Evolutionary conservation across 768 basidiomycete species (phyloP).

Genomic region (Boletus patriciae): DNA sequence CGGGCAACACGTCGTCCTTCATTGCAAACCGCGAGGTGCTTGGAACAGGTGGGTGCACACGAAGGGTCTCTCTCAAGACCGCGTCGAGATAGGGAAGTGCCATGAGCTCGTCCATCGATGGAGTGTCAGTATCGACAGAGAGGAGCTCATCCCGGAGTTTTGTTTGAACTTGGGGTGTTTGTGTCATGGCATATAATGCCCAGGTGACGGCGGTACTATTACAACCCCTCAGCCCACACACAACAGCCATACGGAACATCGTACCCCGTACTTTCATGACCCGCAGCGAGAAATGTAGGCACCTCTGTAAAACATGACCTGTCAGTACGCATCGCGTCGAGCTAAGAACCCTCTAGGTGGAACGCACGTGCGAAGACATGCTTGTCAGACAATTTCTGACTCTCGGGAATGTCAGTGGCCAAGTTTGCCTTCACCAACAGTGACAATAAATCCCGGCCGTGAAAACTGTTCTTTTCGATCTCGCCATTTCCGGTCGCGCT

Average conservation of each 20-base stretch:
- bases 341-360: neutral
- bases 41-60: conserved; percentile 54
- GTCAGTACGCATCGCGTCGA: neutral
- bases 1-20: conserved; percentile 54
- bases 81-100: conserved; percentile 69
- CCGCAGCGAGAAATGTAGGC: conserved; percentile 59
- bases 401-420: conserved; percentile 55
- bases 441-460: conserved; percentile 52
- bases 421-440: conserved; percentile 49
- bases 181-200: conserved; percentile 57
- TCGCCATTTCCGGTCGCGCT: conserved; percentile 24
- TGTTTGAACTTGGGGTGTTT: conserved; percentile 47
- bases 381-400: conserved; percentile 56
- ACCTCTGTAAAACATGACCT: conserved; percentile 43
- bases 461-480: conserved; percentile 35
- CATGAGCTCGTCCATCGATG: conserved; percentile 68
- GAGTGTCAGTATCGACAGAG: conserved; percentile 50
- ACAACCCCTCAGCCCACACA: neutral
- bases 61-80: conserved; percentile 59
- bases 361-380: conserved; percentile 60
- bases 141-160: conserved; percentile 61
- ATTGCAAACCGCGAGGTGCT: conserved; percentile 43
- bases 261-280: conserved; percentile 58
- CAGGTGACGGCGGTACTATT: conserved; percentile 48
- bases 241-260: neutral